phyloP scores from a whole-genome alignment of 768 basidiomycete genomes.

The Asterophora lycoperdoides region DNA sequence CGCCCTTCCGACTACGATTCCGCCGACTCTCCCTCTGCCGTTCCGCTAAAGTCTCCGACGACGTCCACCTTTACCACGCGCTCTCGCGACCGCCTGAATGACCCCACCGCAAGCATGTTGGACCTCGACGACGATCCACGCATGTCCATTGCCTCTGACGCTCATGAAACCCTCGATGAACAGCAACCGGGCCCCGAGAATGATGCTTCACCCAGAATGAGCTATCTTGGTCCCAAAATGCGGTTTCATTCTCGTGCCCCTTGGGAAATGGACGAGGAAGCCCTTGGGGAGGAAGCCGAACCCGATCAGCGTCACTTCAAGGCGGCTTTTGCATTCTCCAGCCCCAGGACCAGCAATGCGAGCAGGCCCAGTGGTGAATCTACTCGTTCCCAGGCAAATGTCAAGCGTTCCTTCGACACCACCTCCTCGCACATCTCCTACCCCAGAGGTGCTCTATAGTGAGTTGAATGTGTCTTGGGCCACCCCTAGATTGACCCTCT shows the following conservation, averaged over 20 bases:
- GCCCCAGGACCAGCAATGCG: constrained; percentile 35
- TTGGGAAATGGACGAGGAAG: constrained; percentile 65
- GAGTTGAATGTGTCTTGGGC: constrained; percentile 27
- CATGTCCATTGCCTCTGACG: constrained; percentile 29
- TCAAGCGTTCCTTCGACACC: constrained; percentile 59
- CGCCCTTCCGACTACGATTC: constrained; percentile 31
- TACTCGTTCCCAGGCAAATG: constrained; percentile 42
- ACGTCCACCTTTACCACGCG: constrained; percentile 10
- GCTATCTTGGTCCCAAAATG: constrained; percentile 79
- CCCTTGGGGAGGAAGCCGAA: constrained; percentile 44
- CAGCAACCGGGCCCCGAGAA: constrained; percentile 38
- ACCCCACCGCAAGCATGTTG: constrained; percentile 47
- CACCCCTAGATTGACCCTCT: constrained; percentile 4
- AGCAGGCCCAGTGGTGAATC: constrained; percentile 67
- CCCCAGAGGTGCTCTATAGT: constrained; percentile 58
- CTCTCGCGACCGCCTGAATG: constrained; percentile 36
- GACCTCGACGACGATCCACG: constrained; percentile 54
- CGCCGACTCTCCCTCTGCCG: constrained; percentile 25
- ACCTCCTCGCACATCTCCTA: constrained; percentile 46
- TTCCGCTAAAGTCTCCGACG: constrained; percentile 21
- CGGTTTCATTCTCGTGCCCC: constrained; percentile 77
- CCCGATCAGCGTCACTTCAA: constrained; percentile 29
- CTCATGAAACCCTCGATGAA: constrained; percentile 21
- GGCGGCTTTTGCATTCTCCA: constrained; percentile 46
- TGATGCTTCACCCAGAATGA: constrained; percentile 50